Conservation (phyloP, 805 yeast species). For the Lachancea meyersii region DNA sequence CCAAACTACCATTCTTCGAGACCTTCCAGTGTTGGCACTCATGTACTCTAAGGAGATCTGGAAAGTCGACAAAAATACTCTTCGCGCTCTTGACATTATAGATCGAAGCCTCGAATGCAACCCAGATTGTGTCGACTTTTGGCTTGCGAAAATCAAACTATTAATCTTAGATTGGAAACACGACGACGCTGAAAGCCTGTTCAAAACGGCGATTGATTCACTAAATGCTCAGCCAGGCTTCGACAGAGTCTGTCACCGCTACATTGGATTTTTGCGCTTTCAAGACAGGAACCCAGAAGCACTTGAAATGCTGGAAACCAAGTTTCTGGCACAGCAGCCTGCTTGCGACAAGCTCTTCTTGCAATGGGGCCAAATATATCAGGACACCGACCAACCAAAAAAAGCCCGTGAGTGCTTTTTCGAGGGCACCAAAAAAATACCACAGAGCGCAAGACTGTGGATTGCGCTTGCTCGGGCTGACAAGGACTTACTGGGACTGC, state of each 20-base stretch:
- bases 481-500: constrained; percentile 35
- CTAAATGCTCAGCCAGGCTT: constrained; percentile 24
- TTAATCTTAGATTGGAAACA: constrained; percentile 39
- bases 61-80: constrained; percentile 41
- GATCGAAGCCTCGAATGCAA: constrained; percentile 39
- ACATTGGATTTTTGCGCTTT: constrained; percentile 46
- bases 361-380: constrained; percentile 55
- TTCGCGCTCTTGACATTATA: constrained; percentile 49
- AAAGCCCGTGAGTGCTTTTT: constrained; percentile 45
- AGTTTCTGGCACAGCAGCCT: constrained; percentile 46
- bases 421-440: constrained; percentile 45
- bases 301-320: constrained; percentile 34
- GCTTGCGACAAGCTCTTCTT: constrained; percentile 47
- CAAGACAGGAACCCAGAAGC: constrained; percentile 35
- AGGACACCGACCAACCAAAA: constrained; percentile 27
- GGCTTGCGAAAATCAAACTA: constrained; percentile 69
- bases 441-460: constrained; percentile 49
- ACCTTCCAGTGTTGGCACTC: constrained; percentile 46
- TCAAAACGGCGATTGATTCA: constrained; percentile 35
- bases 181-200: constrained; percentile 34
- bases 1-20: constrained; percentile 37
- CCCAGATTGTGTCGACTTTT: constrained; percentile 47
- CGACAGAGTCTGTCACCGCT: constrained; percentile 57
- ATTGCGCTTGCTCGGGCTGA: constrained; percentile 43
- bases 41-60: constrained; percentile 72